Base-by-base conservation (phyloP, 2,329 filamentous ascomycete species). In the Paraphoma sp. region DNA sequence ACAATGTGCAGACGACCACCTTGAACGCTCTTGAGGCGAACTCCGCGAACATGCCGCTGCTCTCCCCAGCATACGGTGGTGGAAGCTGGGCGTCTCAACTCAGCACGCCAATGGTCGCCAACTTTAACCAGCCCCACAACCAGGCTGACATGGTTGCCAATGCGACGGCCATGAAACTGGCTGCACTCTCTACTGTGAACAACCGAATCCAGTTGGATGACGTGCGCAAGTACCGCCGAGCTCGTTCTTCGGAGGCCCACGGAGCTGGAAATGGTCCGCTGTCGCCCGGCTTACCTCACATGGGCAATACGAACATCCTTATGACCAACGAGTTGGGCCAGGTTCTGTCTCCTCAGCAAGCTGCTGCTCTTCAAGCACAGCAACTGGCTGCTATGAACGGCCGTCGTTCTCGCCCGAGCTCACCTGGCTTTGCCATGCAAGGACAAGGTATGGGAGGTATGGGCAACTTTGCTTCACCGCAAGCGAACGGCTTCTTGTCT, bases 91-190 rank as follows among this genome's bases (percentile, higher is more conserved):
- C 95, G 23, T 98, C 95, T 8, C 96, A 97, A 91, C 89, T 96
- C 62, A 98, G 97, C 80, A 99, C 95, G 2, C 95, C 95, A 2
- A 96, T 98, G 90, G 91, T 94, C 5, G 82, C 92, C 41, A 94
- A 89, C 64, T 99, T 98, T 77, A 79, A 83, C 58, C 83, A 84
- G 64, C 79, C 79, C 40, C 79, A 83, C 60, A 88, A 85, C 53
- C 93, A 97, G 76, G 93, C 93, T 14, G 95, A 99, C 72, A 98
- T 98, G 94, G 90, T 99, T 55, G 95, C 95, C 56, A 99, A 98
- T 74, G 95, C 95, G 28, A 98, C 95, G 14, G 95, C 95, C 18
- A 99, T 99, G 95, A 99, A 99, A 78, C 86, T 99, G 49, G 95
- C 95, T 45, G 95, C 95, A 16, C 83, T 99, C 45, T 98, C 94